These are phyloP conservation scores for Arthrobotrys iridis DNA, from an alignment of 2,329 filamentous ascomycete species.

Conservation along the genomic window DNA sequence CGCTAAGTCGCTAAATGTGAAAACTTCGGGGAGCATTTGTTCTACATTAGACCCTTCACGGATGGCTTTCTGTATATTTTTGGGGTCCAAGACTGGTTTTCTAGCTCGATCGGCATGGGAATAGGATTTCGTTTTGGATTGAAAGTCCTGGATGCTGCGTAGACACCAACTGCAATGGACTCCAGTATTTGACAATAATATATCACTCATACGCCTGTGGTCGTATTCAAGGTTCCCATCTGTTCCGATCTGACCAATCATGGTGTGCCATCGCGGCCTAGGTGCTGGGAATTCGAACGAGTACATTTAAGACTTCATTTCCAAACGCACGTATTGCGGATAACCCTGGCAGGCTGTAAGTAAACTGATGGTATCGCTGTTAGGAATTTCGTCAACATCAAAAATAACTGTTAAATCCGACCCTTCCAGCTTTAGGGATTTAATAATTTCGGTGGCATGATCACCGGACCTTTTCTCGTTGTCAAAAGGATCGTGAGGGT, in stretches of 20 bases:
- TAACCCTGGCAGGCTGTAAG: slow-evolving; percentile 43
- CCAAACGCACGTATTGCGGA: slow-evolving; percentile 33
- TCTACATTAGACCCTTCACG: slow-evolving; percentile 44
- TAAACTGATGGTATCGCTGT: slow-evolving; percentile 22
- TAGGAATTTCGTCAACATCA: slow-evolving; percentile 37
- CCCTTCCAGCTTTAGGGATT: slow-evolving; percentile 15
- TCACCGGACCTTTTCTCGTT: slow-evolving; percentile 40
- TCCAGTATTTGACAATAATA: slow-evolving; percentile 23
- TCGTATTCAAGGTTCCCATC: slow-evolving; percentile 31
- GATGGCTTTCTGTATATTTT: slow-evolving; percentile 36
- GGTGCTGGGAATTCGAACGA: slow-evolving; percentile 39
- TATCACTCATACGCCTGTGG: slow-evolving; percentile 35
- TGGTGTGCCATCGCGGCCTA: slow-evolving; percentile 27
- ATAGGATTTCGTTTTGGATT: slow-evolving; percentile 34
- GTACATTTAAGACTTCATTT: slow-evolving; percentile 46
- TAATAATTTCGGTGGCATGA: slow-evolving; percentile 41
- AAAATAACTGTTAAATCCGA: slow-evolving; percentile 33
- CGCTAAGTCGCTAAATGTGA: slow-evolving; percentile 33
- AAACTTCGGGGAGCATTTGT: slow-evolving; percentile 37
- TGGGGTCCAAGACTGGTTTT: slow-evolving; percentile 23
- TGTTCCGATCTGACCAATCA: slow-evolving; percentile 25
- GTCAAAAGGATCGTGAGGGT: slow-evolving; percentile 36
- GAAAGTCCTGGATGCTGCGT: slow-evolving; percentile 33
- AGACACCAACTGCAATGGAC: slow-evolving; percentile 48
- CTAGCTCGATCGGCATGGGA: slow-evolving; percentile 35